A percentile compares a stretch with the other conserved stretches of the same genome.
These are phyloP conservation scores for Skeletonema costatum DNA, from an alignment of 108 stramenopile species.

Conservation along the genomic window DNA sequence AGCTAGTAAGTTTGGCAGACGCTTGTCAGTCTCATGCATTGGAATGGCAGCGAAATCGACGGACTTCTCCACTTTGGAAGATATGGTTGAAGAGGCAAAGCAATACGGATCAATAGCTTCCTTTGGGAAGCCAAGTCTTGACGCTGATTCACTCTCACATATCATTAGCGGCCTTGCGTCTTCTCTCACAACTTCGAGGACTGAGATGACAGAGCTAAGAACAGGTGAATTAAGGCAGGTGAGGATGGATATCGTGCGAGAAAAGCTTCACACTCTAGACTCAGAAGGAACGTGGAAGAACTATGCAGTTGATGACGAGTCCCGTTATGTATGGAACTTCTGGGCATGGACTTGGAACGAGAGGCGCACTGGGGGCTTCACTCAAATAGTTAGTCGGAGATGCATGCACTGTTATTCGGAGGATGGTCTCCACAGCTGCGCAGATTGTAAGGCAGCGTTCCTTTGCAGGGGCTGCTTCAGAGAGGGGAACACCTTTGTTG, in stretches of 20 bases:
- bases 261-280: conserved; percentile 42
- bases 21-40: conserved; percentile 51
- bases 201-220: conserved; percentile 47
- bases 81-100: conserved; percentile 50
- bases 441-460: not conserved
- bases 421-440: not conserved
- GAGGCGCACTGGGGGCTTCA: conserved; percentile 24
- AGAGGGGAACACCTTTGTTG: not conserved
- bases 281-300: conserved; percentile 26
- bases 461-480: conserved; percentile 18
- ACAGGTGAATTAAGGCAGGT: conserved; percentile 42
- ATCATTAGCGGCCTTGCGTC: conserved; percentile 41
- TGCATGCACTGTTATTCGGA: conserved; percentile 29
- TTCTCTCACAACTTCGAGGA: conserved; percentile 47
- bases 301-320: not conserved
- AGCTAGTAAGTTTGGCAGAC: conserved; percentile 51
- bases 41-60: conserved; percentile 48
- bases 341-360: conserved; percentile 12
- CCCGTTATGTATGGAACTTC: conserved; percentile 2
- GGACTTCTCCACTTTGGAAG: conserved; percentile 50
- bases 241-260: conserved; percentile 41
- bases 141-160: conserved; percentile 33
- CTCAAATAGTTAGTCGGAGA: conserved; percentile 29
- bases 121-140: conserved; percentile 48
- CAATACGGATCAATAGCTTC: conserved; percentile 38